Evolutionary conservation across 495 filamentous ascomycete genomes (phyloP).

Genomic region (Penicillium diatomitis): DNA sequence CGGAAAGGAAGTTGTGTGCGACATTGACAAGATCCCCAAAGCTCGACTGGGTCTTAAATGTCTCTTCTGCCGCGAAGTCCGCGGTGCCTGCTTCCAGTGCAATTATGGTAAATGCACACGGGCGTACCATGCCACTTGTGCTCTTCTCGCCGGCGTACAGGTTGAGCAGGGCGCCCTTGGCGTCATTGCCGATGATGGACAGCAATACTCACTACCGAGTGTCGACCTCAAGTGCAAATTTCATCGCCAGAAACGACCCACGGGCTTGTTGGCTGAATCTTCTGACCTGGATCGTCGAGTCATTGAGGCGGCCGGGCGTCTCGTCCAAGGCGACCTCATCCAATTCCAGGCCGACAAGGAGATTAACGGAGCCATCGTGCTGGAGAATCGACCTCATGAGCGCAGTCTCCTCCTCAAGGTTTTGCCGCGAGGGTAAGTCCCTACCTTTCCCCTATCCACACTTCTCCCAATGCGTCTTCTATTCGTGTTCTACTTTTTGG

Average conservation of each 20-base stretch:
- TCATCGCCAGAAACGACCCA: slow-evolving; percentile 77
- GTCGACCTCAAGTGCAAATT: slow-evolving; percentile 92
- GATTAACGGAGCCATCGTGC: slow-evolving; percentile 82
- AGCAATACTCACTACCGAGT: slow-evolving; percentile 78
- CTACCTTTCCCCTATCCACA: background rate
- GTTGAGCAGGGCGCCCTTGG: slow-evolving; percentile 77
- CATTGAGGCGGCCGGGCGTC: slow-evolving; percentile 51
- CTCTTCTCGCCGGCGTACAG: slow-evolving; percentile 80
- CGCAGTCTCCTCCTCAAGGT: slow-evolving; percentile 71
- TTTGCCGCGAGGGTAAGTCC: slow-evolving; percentile 74
- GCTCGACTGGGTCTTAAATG: slow-evolving; percentile 86
- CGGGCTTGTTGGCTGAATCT: slow-evolving; percentile 59
- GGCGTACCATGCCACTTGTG: slow-evolving; percentile 93
- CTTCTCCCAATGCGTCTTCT: background rate
- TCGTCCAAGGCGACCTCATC: slow-evolving; percentile 67
- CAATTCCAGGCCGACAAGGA: slow-evolving; percentile 85
- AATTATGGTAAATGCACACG: slow-evolving; percentile 88
- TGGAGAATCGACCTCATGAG: slow-evolving; percentile 65
- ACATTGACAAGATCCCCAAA: slow-evolving; percentile 73
- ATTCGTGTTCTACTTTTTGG: slow-evolving; percentile 6
- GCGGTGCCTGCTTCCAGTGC: slow-evolving; percentile 94
- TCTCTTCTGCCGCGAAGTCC: slow-evolving; percentile 86
- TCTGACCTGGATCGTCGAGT: slow-evolving; percentile 53
- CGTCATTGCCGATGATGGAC: slow-evolving; percentile 85
- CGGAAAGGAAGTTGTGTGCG: slow-evolving; percentile 64